Evolutionary conservation across 768 basidiomycete species (phyloP), one percentile per base, ranked within the genome.

Genomic region (Lactarius tabidus): DNA sequence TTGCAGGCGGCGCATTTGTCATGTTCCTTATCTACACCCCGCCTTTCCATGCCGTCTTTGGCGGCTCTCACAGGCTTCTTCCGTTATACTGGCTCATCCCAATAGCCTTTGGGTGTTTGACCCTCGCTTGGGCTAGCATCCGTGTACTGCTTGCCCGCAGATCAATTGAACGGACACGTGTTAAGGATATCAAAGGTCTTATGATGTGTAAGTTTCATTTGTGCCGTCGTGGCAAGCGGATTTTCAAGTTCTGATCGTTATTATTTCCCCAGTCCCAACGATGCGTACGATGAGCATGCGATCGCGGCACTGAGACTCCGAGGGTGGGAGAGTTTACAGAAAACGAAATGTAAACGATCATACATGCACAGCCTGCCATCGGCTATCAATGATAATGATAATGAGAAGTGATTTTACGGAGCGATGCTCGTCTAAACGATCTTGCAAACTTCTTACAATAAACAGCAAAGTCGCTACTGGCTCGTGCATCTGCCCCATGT

Each of bases 51-150:
- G 82, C 85, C 68, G 87, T 88, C 15, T 89, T 89, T 70, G 85
- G 85, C 2, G 87, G 86, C 17, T 81, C 85, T 0, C 72, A 79
- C 72, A 80, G 77, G 52, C 77, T 87, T 20, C 83, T 81, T 31
- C 87, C 86, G 23, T 73, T 88, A 39, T 88, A 87, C 72, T 88
- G 87, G 86, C 80, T 88, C 17, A 85, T 89, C 33, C 84, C 87
- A 14, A 74, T 78, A 43, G 85, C 79, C 9, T 88, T 87, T 63
- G 87, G 87, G 31, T 68, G 79, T 14, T 60, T 88, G 57, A 75
- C 85, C 7, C 76, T 88, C 14, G 79, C 72, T 0, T 87, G 86
- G 86, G 75, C 86, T 20, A 83, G 82, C 14, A 67, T 89, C 36
- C 78, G 86, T 4, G 86, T 89, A 28, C 52, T 88, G 23, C 63